These are phyloP conservation scores for Penicillium malachiteum DNA, from an alignment of 495 filamentous ascomycete species.

Conservation along the genomic window DNA sequence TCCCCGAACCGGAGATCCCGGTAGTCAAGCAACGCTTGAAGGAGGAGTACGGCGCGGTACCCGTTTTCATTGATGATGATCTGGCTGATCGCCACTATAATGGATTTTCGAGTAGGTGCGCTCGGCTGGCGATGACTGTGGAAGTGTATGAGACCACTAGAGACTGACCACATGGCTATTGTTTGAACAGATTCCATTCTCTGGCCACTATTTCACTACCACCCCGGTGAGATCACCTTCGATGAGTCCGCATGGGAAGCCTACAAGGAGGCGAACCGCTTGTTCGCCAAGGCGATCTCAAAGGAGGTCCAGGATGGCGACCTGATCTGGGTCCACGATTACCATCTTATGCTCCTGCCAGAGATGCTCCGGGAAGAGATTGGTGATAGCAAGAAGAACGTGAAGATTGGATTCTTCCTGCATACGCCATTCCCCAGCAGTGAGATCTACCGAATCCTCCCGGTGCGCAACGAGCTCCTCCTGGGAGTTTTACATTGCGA, in stretches of 20 bases:
- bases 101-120: conserved; percentile 74
- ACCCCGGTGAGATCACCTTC: conserved; percentile 96
- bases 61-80: conserved; percentile 76
- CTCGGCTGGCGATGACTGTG: not conserved
- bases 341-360: conserved; percentile 94
- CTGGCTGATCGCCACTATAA: conserved; percentile 82
- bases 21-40: conserved; percentile 64
- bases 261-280: conserved; percentile 83
- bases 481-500: conserved; percentile 86
- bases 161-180: not conserved
- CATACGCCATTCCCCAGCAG: conserved; percentile 97
- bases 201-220: conserved; percentile 97
- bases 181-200: conserved; percentile 76
- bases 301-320: conserved; percentile 86
- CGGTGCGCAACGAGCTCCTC: conserved; percentile 85
- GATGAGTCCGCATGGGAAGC: conserved; percentile 91
- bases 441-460: conserved; percentile 93
- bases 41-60: conserved; percentile 70
- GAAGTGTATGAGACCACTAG: not conserved
- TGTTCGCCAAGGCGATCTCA: conserved; percentile 81
- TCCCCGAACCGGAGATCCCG: conserved; percentile 67
- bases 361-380: conserved; percentile 89
- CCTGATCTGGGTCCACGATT: conserved; percentile 96
- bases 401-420: conserved; percentile 96
- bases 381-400: conserved; percentile 69